Percentiles rank a stretch among this genome's conserved stretches.
These are phyloP conservation scores for Eucalyptus globulus DNA, from an alignment of 345 rosid genomes.

Conservation along the genomic window DNA sequence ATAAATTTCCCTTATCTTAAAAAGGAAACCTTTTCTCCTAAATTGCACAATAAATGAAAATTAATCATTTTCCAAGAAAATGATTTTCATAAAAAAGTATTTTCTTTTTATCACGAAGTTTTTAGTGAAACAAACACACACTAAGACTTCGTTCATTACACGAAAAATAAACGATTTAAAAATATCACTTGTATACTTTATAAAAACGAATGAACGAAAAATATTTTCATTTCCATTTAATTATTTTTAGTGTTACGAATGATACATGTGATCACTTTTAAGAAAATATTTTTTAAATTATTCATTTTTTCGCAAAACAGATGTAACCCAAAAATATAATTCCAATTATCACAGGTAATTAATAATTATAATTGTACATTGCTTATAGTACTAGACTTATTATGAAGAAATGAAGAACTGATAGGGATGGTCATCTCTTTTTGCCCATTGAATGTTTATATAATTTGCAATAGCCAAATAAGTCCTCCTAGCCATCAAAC, in stretches of 20 bases:
- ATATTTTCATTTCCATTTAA: not conserved
- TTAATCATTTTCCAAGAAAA: not conserved
- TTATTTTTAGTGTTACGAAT: not conserved
- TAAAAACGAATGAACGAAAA: not conserved
- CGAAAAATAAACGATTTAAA: not conserved
- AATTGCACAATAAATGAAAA: not conserved
- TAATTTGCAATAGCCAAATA: not conserved
- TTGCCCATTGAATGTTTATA: not conserved
- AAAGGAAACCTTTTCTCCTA: not conserved
- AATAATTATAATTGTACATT: not conserved
- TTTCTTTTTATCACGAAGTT: rapidly evolving
- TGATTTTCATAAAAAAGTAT: not conserved
- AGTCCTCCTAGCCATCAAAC: not conserved
- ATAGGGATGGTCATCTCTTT: not conserved
- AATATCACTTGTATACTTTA: not conserved
- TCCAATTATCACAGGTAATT: not conserved
- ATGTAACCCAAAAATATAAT: no score
- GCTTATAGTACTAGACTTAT: not conserved
- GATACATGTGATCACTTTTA: not conserved
- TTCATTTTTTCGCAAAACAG: not conserved
- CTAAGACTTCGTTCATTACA: rapidly evolving
- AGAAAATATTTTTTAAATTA: not conserved
- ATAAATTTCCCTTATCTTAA: rapidly evolving
- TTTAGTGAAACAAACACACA: not conserved
- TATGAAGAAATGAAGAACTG: not conserved